A percentile compares a stretch with the other conserved stretches of the same genome.
These are phyloP conservation scores for Tylopilus plumbeoviolaceoides DNA, from an alignment of 768 basidiomycete species.

Conservation along the genomic window DNA sequence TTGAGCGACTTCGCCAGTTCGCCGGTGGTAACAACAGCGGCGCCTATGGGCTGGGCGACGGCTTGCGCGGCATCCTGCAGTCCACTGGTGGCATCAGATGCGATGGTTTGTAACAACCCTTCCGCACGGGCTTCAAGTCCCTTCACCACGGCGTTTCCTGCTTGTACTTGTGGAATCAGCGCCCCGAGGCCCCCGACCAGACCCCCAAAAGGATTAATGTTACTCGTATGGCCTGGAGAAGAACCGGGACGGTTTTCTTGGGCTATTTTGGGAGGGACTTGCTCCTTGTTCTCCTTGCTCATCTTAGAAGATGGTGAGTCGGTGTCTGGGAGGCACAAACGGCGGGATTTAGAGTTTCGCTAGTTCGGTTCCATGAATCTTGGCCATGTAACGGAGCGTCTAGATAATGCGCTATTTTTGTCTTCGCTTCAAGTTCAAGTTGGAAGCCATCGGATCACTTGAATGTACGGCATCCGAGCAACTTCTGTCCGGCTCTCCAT, in stretches of 20 bases:
- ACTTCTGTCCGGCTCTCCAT: not conserved
- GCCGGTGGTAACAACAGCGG: not conserved
- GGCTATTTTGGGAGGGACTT: not conserved
- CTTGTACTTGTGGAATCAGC: not conserved
- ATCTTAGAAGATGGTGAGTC: not conserved
- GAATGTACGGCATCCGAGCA: constrained; percentile 12
- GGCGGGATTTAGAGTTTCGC: not conserved
- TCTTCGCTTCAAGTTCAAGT: no score
- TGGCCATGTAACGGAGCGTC: constrained; percentile 2
- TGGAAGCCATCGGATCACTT: not conserved
- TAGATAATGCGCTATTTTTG: not conserved
- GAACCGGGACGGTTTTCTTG: not conserved
- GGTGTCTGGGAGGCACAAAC: not conserved
- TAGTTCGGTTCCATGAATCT: constrained; percentile 4
- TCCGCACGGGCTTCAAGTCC: not conserved
- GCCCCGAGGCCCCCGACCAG: not conserved
- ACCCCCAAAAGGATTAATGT: not conserved
- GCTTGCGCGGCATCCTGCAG: not conserved
- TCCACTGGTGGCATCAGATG: not conserved
- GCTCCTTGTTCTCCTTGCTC: not conserved
- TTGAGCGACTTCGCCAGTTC: not conserved
- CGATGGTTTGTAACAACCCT: not conserved
- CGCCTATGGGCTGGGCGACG: not conserved
- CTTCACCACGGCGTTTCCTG: not conserved
- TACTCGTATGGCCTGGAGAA: not conserved